These are phyloP conservation scores for Monoraphidium neglectum DNA, from an alignment of 139 green algal species.

Conservation along the genomic window DNA sequence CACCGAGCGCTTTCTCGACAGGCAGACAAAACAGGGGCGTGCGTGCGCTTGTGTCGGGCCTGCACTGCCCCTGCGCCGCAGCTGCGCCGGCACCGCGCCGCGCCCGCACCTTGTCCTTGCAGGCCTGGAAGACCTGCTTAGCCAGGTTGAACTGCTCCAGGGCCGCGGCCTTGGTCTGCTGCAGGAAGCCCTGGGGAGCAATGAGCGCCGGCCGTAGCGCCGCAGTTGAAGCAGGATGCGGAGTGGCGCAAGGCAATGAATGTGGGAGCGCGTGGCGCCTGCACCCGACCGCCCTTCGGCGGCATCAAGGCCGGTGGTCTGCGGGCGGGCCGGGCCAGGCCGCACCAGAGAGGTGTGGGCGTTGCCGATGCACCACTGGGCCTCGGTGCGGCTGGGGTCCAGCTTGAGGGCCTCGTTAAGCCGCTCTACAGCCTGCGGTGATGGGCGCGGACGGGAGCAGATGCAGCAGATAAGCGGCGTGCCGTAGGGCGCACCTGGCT, in stretches of 20 bases:
- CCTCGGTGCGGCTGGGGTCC: slow-evolving; percentile 77
- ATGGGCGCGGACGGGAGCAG: background rate
- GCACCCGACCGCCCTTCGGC: background rate
- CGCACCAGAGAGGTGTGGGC: slow-evolving; percentile 83
- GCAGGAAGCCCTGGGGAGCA: slow-evolving; percentile 49
- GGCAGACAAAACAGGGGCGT: background rate
- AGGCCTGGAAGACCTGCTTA: slow-evolving; percentile 77
- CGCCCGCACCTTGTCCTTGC: slow-evolving; percentile 46
- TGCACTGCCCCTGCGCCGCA: background rate
- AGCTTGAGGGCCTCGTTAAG: slow-evolving; percentile 82
- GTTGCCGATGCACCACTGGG: slow-evolving; percentile 97
- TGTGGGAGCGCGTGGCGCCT: background rate
- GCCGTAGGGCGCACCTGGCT: background rate
- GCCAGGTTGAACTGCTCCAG: slow-evolving; percentile 77
- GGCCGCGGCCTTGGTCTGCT: slow-evolving; percentile 19
- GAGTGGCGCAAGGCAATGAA: background rate
- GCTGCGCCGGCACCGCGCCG: background rate
- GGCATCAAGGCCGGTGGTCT: slow-evolving; percentile 4
- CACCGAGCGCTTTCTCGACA: background rate
- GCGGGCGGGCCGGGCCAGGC: background rate
- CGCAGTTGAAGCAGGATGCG: background rate
- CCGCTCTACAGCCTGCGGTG: slow-evolving; percentile 75
- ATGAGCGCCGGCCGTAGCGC: background rate
- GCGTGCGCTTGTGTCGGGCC: background rate
- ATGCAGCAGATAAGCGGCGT: background rate